Percentiles rank a stretch among this genome's conserved stretches.
These are phyloP conservation scores for Choanephora cucurbitarum DNA, from an alignment of 371 early-diverging fungal genomes.

Conservation along the genomic window DNA sequence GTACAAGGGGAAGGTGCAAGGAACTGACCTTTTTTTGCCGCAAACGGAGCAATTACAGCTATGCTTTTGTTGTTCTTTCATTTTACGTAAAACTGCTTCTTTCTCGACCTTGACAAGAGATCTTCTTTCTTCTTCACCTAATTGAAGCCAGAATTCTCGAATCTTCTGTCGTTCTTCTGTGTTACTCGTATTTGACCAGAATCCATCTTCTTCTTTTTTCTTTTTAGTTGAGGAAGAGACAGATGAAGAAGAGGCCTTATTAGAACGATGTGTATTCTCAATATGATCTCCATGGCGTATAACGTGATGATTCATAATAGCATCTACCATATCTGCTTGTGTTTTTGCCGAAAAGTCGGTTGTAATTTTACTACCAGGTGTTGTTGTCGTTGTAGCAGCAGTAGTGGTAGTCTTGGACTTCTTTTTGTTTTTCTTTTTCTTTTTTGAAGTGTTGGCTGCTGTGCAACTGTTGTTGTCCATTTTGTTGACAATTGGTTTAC, in stretches of 20 bases:
- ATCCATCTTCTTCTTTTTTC: slow-evolving; percentile 21
- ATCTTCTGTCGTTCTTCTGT: slow-evolving; percentile 83
- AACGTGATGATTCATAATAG: slow-evolving; percentile 34
- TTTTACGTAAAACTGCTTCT: slow-evolving; percentile 87
- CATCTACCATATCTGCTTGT: slow-evolving; percentile 28
- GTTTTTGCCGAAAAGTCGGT: slow-evolving; percentile 14
- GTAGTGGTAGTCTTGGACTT: slow-evolving; percentile 6
- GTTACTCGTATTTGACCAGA: slow-evolving; percentile 77
- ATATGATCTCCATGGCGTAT: slow-evolving; percentile 23
- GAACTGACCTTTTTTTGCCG: slow-evolving; percentile 77
- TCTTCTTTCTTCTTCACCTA: slow-evolving; percentile 84
- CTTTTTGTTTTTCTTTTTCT: slow-evolving; percentile 27
- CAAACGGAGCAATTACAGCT: slow-evolving; percentile 89
- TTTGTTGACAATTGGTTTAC: neutral
- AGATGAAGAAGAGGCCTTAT: slow-evolving; percentile 1
- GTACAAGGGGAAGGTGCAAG: neutral
- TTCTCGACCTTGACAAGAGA: slow-evolving; percentile 87
- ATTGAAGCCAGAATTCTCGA: slow-evolving; percentile 88
- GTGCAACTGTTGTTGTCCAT: slow-evolving; percentile 11
- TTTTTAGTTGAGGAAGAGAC: slow-evolving; percentile 2
- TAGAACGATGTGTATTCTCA: slow-evolving; percentile 7
- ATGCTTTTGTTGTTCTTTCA: slow-evolving; percentile 92
- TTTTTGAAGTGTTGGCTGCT: slow-evolving; percentile 17
- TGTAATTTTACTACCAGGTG: neutral
- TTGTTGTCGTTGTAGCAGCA: no score